Base-by-base conservation (phyloP, 2,329 filamentous ascomycete genomes). In the Orbilia javanica region DNA sequence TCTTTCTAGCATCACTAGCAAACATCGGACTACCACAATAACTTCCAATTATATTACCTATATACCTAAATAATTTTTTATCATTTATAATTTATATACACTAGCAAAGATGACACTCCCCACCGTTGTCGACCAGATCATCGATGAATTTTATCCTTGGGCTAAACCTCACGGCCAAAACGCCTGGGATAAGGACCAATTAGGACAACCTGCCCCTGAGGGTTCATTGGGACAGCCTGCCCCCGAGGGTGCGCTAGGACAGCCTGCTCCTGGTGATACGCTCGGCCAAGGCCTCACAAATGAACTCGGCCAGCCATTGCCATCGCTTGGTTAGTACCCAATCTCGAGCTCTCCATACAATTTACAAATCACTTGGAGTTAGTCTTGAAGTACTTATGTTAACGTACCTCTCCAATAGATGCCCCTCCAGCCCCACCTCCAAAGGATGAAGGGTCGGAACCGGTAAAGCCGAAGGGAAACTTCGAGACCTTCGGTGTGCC, bases 131-230 rank as follows among this genome's bases (percentile, higher is more conserved):
- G 55, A 60, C 20, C 55, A 42, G 18, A 60, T 60, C 13, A 13
- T 42, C 10, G 55, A 60, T 20, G 55, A 60, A 39, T 60, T 2
- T 0, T 60, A 60, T 25, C 55, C 55, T 2, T 60, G 55, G 55
- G 55, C 55, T 13, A 60, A 60, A 15, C 31, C 55, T 0, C 55
- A 60, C 10, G 55, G 55, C 34, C 55, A 60, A 27, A 60, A 60
- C 18, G 3, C 31, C 6, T 60, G 55, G 55, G 55, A 60, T 42
- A 60, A 60, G 13, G 34, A 36, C 34, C 31, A 10, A 22, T 22
- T 53, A 7, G 50, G 27, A 18, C 50, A 31, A 7, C 27, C 50
- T 31, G 25, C 22, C 1, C 48, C 48, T 0, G 13, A 8, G 5
- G 48, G 31, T 29, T 15, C 48, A 25, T 22, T 48, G 18, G 44